Conservation (phyloP, 78 protist species). For the Dictyostelium purpureum region DNA sequence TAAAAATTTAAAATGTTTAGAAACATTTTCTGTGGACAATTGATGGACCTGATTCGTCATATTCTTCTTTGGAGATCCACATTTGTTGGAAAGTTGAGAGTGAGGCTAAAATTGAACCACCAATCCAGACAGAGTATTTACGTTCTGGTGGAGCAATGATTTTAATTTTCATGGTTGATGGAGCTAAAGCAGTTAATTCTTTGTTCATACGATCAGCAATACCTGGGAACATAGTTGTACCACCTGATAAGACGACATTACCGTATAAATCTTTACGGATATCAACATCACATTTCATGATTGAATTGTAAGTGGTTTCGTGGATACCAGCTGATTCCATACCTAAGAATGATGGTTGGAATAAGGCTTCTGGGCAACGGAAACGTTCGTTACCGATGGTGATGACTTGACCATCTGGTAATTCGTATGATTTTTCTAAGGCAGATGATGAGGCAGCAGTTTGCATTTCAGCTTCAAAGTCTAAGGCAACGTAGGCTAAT, state of each 20-base stretch:
- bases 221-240: constrained; percentile 94
- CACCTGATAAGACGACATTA: constrained; percentile 96
- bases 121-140: constrained; percentile 97
- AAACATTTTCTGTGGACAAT: constrained; percentile 97
- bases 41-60: constrained; percentile 95
- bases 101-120: constrained; percentile 97
- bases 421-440: constrained; percentile 91
- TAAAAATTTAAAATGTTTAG: constrained; percentile 94
- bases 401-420: constrained; percentile 89
- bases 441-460: constrained; percentile 84
- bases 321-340: constrained; percentile 95
- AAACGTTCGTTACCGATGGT: constrained; percentile 91
- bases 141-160: constrained; percentile 95
- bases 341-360: constrained; percentile 95
- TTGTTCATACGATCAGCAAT: constrained; percentile 91
- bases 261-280: constrained; percentile 93
- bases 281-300: constrained; percentile 95
- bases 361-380: constrained; percentile 94
- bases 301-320: constrained; percentile 89
- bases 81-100: constrained; percentile 95
- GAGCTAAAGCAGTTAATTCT: constrained; percentile 88
- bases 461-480: constrained; percentile 87
- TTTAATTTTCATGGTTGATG: constrained; percentile 92
- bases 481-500: constrained; percentile 78
- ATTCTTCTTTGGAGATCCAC: constrained; percentile 96